These are phyloP conservation scores for Tetratostichococcus sp. DNA, from an alignment of 139 green algal genomes.

Conservation along the genomic window DNA sequence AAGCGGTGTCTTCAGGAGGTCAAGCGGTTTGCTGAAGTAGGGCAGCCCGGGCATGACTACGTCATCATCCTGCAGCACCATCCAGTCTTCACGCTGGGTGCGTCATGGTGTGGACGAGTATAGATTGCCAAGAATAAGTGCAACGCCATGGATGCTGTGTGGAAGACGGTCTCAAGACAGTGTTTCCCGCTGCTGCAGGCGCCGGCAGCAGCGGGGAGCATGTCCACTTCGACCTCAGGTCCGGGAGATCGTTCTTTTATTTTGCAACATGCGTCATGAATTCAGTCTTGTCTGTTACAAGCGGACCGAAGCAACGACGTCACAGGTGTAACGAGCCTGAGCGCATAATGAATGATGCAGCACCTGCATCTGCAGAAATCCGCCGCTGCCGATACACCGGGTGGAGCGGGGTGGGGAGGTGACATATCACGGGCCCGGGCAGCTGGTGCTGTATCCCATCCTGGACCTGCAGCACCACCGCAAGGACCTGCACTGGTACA, in stretches of 20 bases:
- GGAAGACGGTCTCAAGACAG: not conserved
- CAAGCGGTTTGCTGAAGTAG: not conserved
- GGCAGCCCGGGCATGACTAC: not conserved
- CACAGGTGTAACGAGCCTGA: no score
- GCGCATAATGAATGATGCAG: no score
- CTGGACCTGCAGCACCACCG: conserved; percentile 52
- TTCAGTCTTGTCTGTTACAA: no score
- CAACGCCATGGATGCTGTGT: no score
- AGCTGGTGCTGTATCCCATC: conserved; percentile 78
- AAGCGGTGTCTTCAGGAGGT: not conserved
- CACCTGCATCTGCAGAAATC: not conserved
- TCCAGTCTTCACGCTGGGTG: conserved; percentile 72
- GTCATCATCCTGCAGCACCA: conserved; percentile 68
- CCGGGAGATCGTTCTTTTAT: no score
- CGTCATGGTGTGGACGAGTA: conserved; percentile 17
- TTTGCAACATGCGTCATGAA: no score
- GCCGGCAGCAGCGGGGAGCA: conserved; percentile 41
- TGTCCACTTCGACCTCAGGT: conserved; percentile 56
- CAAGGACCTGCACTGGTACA: conserved; percentile 77
- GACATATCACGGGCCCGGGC: conserved; percentile 76
- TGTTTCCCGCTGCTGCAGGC: not conserved
- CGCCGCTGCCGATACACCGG: conserved; percentile 50
- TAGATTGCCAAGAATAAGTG: no score
- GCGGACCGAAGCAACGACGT: no score
- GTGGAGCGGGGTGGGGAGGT: conserved; percentile 77